Evolutionary conservation across 1,139 yeast species (phyloP), one percentile per base, ranked within the genome.

Genomic region (Starmera stellimalicola): DNA sequence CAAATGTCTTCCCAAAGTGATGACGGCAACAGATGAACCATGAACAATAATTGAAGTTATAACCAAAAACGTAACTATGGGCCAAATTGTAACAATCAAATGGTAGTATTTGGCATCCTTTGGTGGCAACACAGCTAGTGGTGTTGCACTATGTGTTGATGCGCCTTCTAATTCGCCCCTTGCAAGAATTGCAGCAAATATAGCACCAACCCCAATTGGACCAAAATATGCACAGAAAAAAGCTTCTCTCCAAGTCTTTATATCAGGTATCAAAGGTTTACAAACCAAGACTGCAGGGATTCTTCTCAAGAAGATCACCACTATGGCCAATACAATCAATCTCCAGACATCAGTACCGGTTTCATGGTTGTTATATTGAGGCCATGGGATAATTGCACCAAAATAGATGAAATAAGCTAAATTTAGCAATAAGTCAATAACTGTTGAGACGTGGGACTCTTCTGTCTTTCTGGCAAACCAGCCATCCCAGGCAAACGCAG

Each of bases 191-290:
- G 88, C 77, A 16, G 95, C 94, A 59, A 84, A 91, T 16, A 91
- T 73, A 1, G 97, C 97, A 43, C 97, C 97, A 9, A 91, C 98
- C 36, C 98, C 98, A 53, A 91, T 85, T 8, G 98, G 98, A 30
- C 98, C 98, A 56, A 91, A 91, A 61, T 91, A 97, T 16, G 97
- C 97, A 56, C 94, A 88, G 52, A 91, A 87, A 7, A 91, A 53
- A 0, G 96, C 96, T 53, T 91, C 97, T 57, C 95, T 73, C 96
- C 97, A 88, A 24, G 91, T 76, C 47, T 84, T 77, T 29, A 91
- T 74, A 55, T 88, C 97, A 0, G 97, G 95, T n/a, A 84, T 80
- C 12, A 88, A 54, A 0, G 88, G 85, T 51, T 84, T 84, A 36
- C 84, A 62, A 1, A 75, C 71, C 34, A 88, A 52, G 30, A 88